Evolutionary conservation across 345 rosid species (phyloP), one percentile per base, ranked within the genome.

Genomic region (Ailanthus altissimus): DNA sequence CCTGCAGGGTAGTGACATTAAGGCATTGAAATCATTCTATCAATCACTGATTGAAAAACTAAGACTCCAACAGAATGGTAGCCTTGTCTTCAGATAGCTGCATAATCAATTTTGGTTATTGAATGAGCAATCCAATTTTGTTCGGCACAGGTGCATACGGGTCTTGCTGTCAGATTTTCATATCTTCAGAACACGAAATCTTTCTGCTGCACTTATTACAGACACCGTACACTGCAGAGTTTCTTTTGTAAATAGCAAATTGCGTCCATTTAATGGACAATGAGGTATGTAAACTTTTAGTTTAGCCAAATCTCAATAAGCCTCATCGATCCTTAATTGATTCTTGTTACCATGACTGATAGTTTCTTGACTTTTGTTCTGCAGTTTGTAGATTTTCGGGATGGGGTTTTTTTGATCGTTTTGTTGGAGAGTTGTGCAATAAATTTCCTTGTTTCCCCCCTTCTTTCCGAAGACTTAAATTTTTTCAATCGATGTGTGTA

Each of bases 21-120:
- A 90, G 81, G 84, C 87, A 15, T 77, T 91, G 86, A 92, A 85
- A 83, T 89, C 89, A 43, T 90, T 84, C 78, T 91, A 92, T 83
- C 94, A 84, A 73, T 88, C 91, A 43, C 93, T 92, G 18, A 83
- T 91, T 18, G 97, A 92, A 79, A 92, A 82, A 74, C 72, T 93
- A 72, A 82, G 98, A 70, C 80, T 77, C 71, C 97, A 90, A 69
- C 97, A 90, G 81, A 93, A 96, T 14, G 97, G 97, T 70, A 88
- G 80, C 83, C 90, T 81, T 43, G 93, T 85, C 76, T 92, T 93
- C 91, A 92, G 98, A 91, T 96, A 91, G 90, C 97, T 84, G 70
- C n/a, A 53, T 40, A 70, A 26, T 59, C 77, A 18, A 58, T 72
- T 21, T 23, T 14, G 32, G 32, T 56, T n/a, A n/a, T 45, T 2